Base-by-base conservation (phyloP, 2,329 filamentous ascomycete species). In the Bipolaris cookei region DNA sequence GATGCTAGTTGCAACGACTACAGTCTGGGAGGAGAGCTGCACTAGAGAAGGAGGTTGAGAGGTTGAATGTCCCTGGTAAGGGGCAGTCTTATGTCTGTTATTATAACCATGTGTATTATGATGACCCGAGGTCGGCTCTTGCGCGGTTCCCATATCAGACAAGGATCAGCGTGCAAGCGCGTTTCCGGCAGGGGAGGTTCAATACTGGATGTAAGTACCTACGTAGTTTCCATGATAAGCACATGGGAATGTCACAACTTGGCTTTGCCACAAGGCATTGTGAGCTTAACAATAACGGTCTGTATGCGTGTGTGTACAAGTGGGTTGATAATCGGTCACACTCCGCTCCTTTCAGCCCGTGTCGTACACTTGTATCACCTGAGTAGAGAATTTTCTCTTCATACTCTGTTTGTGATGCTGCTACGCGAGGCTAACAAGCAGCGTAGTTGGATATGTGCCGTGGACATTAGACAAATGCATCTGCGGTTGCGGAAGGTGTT, bases 211-310 rank as follows among this genome's bases (percentile, higher is more conserved):
- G 51, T 54, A 54, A 52, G 49, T 59, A 49, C 30, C 10, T 30
- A 30, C 28, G 28, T 30, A 30, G 64, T 68, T 51, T 38, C 28
- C 59, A 51, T 55, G 64, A 68, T 68, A 65, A 63, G 58, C 28
- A 45, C 13, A 13, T 38, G 41, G 25, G 37, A 47, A 39, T 41
- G 37, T 49, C 37, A 18, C 6, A 32, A 48, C 13, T 6, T 18
- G 14, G 8, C 16, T 25, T 34, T 6, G 20, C 34, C 49, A 41
- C 16, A 34, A 7, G 23, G 20, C 25, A n/a, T 44, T 25, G 16
- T 4, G 16, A 21, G 54, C 45, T 49, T 18, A 20, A 42, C 41
- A 45, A 23, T 32, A 49, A 50, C 28, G 7, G 23, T 18, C 1
- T 32, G 28, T 13, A 54, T 58, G 55, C 55, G 50, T 39, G 51